Evolutionary conservation across 768 basidiomycete genomes (phyloP), one percentile per base, ranked within the genome.

Genomic region (Suillus lakei): DNA sequence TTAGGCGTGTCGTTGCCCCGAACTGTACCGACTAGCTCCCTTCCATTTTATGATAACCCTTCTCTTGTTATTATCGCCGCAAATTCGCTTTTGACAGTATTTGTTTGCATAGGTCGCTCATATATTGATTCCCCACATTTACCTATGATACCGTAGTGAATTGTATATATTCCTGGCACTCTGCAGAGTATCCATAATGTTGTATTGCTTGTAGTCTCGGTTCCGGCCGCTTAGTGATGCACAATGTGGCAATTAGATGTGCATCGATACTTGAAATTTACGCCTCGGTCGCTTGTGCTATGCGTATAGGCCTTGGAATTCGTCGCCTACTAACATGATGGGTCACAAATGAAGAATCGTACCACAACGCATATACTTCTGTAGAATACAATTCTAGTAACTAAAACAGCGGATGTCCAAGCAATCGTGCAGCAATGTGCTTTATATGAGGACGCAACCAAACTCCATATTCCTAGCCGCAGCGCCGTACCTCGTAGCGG

Each of bases 51-150:
- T 54, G 16, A 44, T 46, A 34, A 48, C 30, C 34, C 9, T 23
- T 23, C 12, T 34, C 59, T 30, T 53, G 4, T 60, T 59, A 41
- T 53, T 34, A 23, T 21, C 16, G 59, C 26, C 58, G 39, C 10
- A 65, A 38, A 46, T 41, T 53, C 58, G 61, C 66, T 66, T 60
- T 51, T 21, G 32, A 54, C 21, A 34, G 12, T 26, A 12, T 43
- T 65, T 60, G 60, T 60, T 60, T 63, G 26, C 59, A 36, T 51
- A 41, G 4, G 23, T 41, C 18, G 30, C 4, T 56, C 48, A 71
- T 67, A 54, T 64, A 65, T 46, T 61, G 59, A 63, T 72, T 72
- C 72, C 61, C 53, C 60, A 38, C 60, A 62, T 62, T 41, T 43
- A 59, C 53, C 58, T 44, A 48, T 59, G 63, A 66, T 66, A 66